A percentile compares a stretch with the other conserved stretches of the same genome.
These are phyloP conservation scores for Russula sp. DNA, from an alignment of 768 basidiomycete genomes.

Conservation along the genomic window DNA sequence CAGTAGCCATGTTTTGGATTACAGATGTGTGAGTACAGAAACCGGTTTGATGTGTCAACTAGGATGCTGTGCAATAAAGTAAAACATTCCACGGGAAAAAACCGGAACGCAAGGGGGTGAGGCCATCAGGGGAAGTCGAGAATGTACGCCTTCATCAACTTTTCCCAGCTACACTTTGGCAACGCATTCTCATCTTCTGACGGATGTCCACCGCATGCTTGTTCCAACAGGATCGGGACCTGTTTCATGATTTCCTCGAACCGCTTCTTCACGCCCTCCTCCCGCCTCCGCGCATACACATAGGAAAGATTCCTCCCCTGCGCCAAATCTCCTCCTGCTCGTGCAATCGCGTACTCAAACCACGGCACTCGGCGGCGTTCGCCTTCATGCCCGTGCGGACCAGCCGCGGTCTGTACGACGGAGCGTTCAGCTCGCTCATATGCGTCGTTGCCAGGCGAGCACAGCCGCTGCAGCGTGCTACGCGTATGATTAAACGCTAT, in stretches of 20 bases:
- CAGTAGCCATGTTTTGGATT: slow-evolving; percentile 9
- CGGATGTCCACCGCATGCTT: slow-evolving; percentile 45
- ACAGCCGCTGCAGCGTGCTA: slow-evolving; percentile 38
- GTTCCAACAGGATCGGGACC: slow-evolving; percentile 37
- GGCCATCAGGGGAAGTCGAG: slow-evolving; percentile 54
- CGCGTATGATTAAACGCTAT: slow-evolving; percentile 50
- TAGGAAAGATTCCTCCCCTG: slow-evolving; percentile 15
- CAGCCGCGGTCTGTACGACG: slow-evolving; percentile 41
- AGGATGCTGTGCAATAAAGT: background rate
- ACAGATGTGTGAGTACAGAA: slow-evolving; percentile 11
- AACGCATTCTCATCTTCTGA: slow-evolving; percentile 40
- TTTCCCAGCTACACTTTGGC: slow-evolving; percentile 58
- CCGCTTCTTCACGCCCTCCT: slow-evolving; percentile 30
- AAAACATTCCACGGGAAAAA: too few species aligned
- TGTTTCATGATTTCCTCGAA: slow-evolving; percentile 39
- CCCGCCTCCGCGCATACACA: slow-evolving; percentile 27
- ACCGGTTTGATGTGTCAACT: background rate
- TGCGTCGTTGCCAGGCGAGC: slow-evolving; percentile 40
- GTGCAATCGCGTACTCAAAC: slow-evolving; percentile 23
- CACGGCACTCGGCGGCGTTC: slow-evolving; percentile 17
- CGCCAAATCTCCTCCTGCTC: slow-evolving; percentile 13
- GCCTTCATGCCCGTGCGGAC: slow-evolving; percentile 3
- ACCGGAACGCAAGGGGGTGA: too few species aligned
- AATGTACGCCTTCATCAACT: slow-evolving; percentile 58
- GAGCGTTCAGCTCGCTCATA: slow-evolving; percentile 45